These are phyloP conservation scores for Saturnispora saitoi DNA, from an alignment of 805 yeast genomes.

Conservation along the genomic window DNA sequence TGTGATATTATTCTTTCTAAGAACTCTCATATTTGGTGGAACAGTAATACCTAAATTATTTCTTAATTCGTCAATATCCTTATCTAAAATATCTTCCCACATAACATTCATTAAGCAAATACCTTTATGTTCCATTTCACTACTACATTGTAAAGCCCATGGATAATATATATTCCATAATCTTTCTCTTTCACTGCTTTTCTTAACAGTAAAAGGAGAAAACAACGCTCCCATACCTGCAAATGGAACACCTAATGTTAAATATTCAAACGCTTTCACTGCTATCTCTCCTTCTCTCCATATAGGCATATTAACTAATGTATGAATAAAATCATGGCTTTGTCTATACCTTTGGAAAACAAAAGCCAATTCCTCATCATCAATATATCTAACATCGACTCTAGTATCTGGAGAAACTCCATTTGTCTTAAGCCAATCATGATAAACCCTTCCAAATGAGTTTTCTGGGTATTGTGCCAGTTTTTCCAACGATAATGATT, in stretches of 20 bases:
- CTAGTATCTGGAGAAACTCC: conserved; percentile 93
- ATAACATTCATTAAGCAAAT: conserved; percentile 72
- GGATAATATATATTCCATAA: conserved; percentile 69
- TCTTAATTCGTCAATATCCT: conserved; percentile 67
- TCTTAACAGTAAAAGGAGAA: conserved; percentile 71
- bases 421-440: conserved; percentile 74
- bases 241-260: conserved; percentile 91
- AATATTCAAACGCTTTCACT: conserved; percentile 83
- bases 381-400: conserved; percentile 78
- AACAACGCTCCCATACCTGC: conserved; percentile 87
- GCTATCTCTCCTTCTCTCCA: conserved; percentile 95
- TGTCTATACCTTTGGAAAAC: conserved; percentile 92
- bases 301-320: conserved; percentile 82
- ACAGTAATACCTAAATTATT: conserved; percentile 59
- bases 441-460: conserved; percentile 73
- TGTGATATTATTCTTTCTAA: conserved; percentile 34
- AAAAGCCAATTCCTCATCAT: conserved; percentile 84
- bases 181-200: conserved; percentile 48
- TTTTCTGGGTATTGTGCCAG: conserved; percentile 53
- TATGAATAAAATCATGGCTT: conserved; percentile 95
- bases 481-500: conserved; percentile 53
- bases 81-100: conserved; percentile 79
- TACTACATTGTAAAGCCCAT: conserved; percentile 76
- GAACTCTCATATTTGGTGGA: conserved; percentile 70
- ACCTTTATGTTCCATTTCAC: conserved; percentile 40